Conservation (phyloP, 257 asterid species). For the Solanum chiquidenum region DNA sequence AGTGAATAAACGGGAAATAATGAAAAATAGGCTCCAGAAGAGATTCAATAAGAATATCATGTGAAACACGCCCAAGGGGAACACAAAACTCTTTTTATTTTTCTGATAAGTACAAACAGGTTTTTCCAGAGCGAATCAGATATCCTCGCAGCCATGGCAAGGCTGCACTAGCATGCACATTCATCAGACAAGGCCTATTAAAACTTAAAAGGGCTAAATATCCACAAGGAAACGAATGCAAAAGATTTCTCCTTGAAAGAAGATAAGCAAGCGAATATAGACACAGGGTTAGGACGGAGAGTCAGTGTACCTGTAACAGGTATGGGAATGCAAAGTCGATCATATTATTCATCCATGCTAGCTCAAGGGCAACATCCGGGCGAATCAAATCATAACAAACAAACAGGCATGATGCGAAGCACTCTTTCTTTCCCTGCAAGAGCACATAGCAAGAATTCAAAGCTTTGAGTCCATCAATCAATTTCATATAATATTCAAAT, state of each 20-base stretch:
- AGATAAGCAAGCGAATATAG: background rate
- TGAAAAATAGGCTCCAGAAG: background rate
- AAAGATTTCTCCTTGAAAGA: background rate
- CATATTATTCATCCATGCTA: conserved; percentile 96
- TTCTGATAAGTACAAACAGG: background rate
- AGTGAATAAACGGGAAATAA: background rate
- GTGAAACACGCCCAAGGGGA: background rate
- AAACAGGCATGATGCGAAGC: conserved; percentile 95
- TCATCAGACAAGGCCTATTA: background rate
- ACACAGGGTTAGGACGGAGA: background rate
- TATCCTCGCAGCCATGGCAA: background rate
- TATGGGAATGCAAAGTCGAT: conserved; percentile 94
- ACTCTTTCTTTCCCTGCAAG: conserved; percentile 95
- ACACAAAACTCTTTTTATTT: background rate
- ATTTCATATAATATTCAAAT: background rate
- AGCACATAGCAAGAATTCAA: background rate
- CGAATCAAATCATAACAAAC: conserved; percentile 95
- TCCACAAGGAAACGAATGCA: background rate
- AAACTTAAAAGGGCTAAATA: background rate
- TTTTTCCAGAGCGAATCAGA: background rate
- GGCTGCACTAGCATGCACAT: conserved; percentile 1
- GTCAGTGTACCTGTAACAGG: conserved; percentile 67
- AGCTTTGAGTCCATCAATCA: background rate
- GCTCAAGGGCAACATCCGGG: conserved; percentile 88
- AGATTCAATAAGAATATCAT: background rate